These are phyloP conservation scores for Pythium aristosporum DNA, from an alignment of 352 stramenopile species.

Conservation along the genomic window DNA sequence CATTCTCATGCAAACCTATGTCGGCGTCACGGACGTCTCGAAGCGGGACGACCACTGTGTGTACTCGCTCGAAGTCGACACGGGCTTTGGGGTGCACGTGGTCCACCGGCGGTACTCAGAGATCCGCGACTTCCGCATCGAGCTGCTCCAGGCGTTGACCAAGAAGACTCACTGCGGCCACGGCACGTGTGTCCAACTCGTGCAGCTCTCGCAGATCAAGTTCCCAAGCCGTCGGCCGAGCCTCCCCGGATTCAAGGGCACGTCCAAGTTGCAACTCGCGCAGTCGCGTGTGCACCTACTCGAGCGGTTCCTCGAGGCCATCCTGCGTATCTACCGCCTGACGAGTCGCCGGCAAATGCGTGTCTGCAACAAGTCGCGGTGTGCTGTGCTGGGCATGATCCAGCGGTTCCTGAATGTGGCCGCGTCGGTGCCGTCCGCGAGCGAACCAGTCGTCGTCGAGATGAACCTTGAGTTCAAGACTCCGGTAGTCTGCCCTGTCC, in stretches of 20 bases:
- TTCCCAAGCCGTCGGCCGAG: slow-evolving; percentile 46
- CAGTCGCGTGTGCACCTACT: slow-evolving; percentile 39
- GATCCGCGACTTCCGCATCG: slow-evolving; percentile 55
- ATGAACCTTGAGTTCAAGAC: not conserved
- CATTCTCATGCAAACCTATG: slow-evolving; percentile 22
- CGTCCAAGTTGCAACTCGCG: slow-evolving; percentile 31
- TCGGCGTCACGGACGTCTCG: slow-evolving; percentile 49
- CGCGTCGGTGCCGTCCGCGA: not conserved
- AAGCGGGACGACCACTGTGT: slow-evolving; percentile 39
- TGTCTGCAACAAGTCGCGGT: slow-evolving; percentile 58
- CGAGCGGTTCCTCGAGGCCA: slow-evolving; percentile 51
- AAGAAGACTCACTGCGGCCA: slow-evolving; percentile 30
- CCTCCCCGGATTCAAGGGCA: slow-evolving; percentile 6
- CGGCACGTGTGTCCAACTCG: slow-evolving; percentile 44
- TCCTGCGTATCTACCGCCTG: slow-evolving; percentile 51
- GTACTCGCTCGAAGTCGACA: slow-evolving; percentile 61
- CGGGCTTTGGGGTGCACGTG: slow-evolving; percentile 46
- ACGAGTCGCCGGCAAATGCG: slow-evolving; percentile 48
- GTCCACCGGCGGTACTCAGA: slow-evolving; percentile 72
- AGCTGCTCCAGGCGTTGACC: slow-evolving; percentile 37
- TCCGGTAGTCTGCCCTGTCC: not conserved
- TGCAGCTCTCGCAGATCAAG: slow-evolving; percentile 44
- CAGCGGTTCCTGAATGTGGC: slow-evolving; percentile 42
- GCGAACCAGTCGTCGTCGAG: not conserved
- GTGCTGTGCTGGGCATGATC: slow-evolving; percentile 41